These are phyloP conservation scores for Pyrenophora seminiperda DNA, from an alignment of 2,329 filamentous ascomycete species.

Conservation along the genomic window DNA sequence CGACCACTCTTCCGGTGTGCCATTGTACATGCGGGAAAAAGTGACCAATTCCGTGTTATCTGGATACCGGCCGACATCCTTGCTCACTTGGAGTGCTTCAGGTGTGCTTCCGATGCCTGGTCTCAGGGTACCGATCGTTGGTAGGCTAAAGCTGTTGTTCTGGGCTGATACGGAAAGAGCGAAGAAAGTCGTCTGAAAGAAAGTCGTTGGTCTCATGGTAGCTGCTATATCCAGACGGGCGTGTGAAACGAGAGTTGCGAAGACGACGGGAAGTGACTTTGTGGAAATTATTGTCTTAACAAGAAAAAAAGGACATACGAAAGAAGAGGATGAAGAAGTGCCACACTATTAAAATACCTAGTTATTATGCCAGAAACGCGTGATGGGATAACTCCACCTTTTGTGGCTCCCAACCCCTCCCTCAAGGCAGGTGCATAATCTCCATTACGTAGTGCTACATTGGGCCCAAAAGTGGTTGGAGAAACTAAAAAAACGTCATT, in stretches of 20 bases:
- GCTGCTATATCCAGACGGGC: not conserved
- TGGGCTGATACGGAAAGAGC: not conserved
- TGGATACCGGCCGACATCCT: not conserved
- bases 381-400: too few species aligned
- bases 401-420: too few species aligned
- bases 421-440: too few species aligned
- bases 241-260: not conserved
- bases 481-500: too few species aligned
- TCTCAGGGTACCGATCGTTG: not conserved
- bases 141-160: not conserved
- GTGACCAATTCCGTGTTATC: not conserved
- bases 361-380: too few species aligned
- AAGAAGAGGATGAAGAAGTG: too few species aligned
- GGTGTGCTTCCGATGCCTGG: not conserved
- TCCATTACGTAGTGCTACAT: too few species aligned
- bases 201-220: not conserved
- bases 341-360: too few species aligned
- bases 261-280: not conserved
- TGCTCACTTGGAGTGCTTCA: slow-evolving; percentile 1
- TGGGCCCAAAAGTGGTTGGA: too few species aligned
- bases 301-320: too few species aligned
- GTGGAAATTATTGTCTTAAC: too few species aligned
- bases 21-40: not conserved
- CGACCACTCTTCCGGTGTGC: not conserved
- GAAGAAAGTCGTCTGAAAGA: not conserved